A percentile compares a stretch with the other conserved stretches of the same genome.
Conservation (phyloP, 805 yeast genomes). For the Zygoascus flipseniorum region DNA sequence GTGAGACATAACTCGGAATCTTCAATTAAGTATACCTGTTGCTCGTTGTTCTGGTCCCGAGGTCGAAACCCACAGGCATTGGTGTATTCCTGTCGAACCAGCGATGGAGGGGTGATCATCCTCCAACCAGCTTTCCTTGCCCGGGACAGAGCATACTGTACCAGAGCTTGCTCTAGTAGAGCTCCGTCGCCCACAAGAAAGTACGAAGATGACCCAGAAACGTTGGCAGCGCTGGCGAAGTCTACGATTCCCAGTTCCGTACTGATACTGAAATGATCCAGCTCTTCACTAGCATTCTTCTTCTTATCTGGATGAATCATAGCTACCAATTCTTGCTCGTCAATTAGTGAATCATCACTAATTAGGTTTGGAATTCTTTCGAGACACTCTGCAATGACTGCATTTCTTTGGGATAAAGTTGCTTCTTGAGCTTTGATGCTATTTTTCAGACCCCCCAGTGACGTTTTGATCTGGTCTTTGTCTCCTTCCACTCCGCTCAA, state of each 20-base stretch:
- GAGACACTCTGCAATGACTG: conserved; percentile 11
- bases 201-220: conserved; percentile 70
- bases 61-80: conserved; percentile 94
- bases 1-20: conserved; percentile 51
- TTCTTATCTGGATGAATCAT: conserved; percentile 15
- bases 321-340: conserved; percentile 17
- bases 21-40: conserved; percentile 67
- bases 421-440: conserved; percentile 13
- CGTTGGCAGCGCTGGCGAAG: conserved; percentile 58
- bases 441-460: conserved; percentile 14
- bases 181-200: conserved; percentile 82
- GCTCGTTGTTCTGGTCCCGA: conserved; percentile 76
- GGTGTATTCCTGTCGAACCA: conserved; percentile 69
- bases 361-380: conserved; percentile 28
- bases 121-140: conserved; percentile 64
- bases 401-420: conserved; percentile 7
- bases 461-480: background rate
- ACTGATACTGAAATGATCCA: conserved; percentile 64
- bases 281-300: conserved; percentile 2
- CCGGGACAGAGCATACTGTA: conserved; percentile 61
- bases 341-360: conserved; percentile 14
- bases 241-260: conserved; percentile 59
- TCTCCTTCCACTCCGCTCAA: conserved; percentile 3
- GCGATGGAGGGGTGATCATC: conserved; percentile 74
- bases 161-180: conserved; percentile 76